phyloP scores from a whole-genome alignment of 345 rosid genomes.

The Pelargonium nanum region DNA sequence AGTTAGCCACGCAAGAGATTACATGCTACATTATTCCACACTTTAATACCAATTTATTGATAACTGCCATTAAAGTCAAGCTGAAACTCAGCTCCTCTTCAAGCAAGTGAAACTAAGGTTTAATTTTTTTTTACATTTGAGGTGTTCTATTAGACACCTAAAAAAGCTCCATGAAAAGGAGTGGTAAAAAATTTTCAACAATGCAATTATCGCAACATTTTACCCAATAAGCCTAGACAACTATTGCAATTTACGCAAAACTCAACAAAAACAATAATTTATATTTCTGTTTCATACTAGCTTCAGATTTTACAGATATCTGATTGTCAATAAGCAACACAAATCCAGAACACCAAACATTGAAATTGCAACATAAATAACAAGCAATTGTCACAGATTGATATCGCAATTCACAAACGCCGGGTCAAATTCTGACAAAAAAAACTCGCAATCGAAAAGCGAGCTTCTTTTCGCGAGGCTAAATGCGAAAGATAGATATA shows the following conservation, averaged over 20 bases:
- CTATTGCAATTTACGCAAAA: too few relatives aligned
- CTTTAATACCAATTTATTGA: not conserved
- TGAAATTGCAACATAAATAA: not conserved
- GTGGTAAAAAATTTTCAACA: not conserved
- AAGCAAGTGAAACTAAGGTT: not conserved
- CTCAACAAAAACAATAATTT: too few relatives aligned
- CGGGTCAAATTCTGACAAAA: too few relatives aligned
- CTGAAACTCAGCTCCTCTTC: not conserved
- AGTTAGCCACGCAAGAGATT: not conserved
- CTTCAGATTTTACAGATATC: not conserved
- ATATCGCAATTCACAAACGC: not conserved
- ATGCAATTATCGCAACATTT: too few relatives aligned
- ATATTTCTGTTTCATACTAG: not conserved
- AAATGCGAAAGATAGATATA: not conserved
- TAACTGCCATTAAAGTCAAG: not conserved
- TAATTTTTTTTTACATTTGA: too few relatives aligned
- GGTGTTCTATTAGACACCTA: not conserved
- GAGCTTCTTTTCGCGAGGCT: not conserved
- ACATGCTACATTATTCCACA: not conserved
- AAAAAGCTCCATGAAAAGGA: not conserved
- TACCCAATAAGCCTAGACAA: too few relatives aligned
- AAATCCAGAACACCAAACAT: not conserved
- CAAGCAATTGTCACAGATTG: not conserved
- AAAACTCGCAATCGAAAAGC: not conserved
- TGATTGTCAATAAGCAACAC: too few relatives aligned